Percentiles rank a stretch among this genome's conserved stretches.
Evolutionary conservation across 2,329 filamentous ascomycete genomes (phyloP).

Genomic region (Didymella keratinophila): DNA sequence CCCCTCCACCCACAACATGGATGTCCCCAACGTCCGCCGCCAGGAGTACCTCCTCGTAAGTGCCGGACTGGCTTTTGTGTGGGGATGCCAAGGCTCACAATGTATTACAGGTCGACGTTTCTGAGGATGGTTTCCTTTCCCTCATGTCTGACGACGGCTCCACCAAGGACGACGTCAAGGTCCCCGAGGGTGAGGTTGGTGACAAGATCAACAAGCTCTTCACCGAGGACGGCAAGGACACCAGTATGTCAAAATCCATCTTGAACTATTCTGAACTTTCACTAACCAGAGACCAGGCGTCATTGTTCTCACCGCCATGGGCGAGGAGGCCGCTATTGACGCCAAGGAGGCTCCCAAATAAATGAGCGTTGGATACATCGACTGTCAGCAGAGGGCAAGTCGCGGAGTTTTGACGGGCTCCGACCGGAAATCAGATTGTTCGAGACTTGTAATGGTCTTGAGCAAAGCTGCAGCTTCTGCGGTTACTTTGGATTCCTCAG

Average conservation of each 20-base stretch:
- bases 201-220: slow-evolving; percentile 86
- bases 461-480: slow-evolving; percentile 38
- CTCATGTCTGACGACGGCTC: slow-evolving; percentile 87
- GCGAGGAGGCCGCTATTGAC: slow-evolving; percentile 90
- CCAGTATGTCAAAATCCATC: slow-evolving; percentile 70
- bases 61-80: slow-evolving; percentile 35
- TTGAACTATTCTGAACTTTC: background rate
- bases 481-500: slow-evolving; percentile 42
- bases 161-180: slow-evolving; percentile 93
- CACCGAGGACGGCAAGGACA: slow-evolving; percentile 85
- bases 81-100: slow-evolving; percentile 29
- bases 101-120: slow-evolving; percentile 77
- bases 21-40: slow-evolving; percentile 92
- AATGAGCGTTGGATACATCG: slow-evolving; percentile 37
- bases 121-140: slow-evolving; percentile 92
- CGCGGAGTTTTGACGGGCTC: slow-evolving; percentile 38
- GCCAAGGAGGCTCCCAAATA: slow-evolving; percentile 85
- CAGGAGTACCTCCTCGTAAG: slow-evolving; percentile 94
- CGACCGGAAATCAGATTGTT: slow-evolving; percentile 33
- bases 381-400: slow-evolving; percentile 39
- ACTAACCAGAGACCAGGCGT: slow-evolving; percentile 69
- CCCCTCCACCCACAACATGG: slow-evolving; percentile 97
- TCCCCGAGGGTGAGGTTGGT: slow-evolving; percentile 88
- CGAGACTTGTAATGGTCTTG: slow-evolving; percentile 29
- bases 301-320: slow-evolving; percentile 93